Evolutionary conservation across 169 alveolate species (phyloP).

Genomic region (Plasmodium knowlesi): DNA sequence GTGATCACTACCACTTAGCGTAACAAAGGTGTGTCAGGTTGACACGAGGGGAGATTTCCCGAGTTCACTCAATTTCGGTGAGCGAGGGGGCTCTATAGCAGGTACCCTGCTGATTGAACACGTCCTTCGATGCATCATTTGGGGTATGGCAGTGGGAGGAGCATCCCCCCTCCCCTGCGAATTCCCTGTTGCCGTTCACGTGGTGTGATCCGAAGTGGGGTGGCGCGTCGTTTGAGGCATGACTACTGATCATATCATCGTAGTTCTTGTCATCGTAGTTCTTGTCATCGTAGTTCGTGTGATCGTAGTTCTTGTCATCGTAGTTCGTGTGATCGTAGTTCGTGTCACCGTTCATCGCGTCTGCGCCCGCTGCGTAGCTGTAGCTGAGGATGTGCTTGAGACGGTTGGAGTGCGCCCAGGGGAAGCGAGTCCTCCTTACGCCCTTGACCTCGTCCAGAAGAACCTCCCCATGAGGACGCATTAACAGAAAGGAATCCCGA

Average conservation of each 20-base stretch:
- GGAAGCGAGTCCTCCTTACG: conserved; percentile 42
- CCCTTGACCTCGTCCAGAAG: conserved; percentile 42
- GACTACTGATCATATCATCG: neutral
- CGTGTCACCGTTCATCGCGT: neutral
- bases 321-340: neutral
- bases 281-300: neutral
- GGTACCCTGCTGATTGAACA: neutral
- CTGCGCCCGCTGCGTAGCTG: neutral
- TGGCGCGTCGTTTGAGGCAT: neutral
- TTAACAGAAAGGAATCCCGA: conserved; percentile 27
- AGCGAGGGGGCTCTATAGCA: conserved; percentile 29
- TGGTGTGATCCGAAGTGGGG: neutral
- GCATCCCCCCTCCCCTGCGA: neutral
- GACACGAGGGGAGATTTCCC: neutral
- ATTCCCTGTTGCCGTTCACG: neutral
- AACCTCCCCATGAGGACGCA: conserved; percentile 6
- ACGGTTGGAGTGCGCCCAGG: conserved; percentile 60
- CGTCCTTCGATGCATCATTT: neutral
- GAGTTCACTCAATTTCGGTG: conserved; percentile 19
- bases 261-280: neutral
- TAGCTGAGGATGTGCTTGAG: conserved; percentile 38
- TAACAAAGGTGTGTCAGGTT: neutral
- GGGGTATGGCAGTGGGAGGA: neutral
- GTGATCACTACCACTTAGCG: neutral
- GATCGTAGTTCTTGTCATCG: neutral